Evolutionary conservation across 2,329 filamentous ascomycete genomes (phyloP).

Genomic region (Aureobasidium sp.): DNA sequence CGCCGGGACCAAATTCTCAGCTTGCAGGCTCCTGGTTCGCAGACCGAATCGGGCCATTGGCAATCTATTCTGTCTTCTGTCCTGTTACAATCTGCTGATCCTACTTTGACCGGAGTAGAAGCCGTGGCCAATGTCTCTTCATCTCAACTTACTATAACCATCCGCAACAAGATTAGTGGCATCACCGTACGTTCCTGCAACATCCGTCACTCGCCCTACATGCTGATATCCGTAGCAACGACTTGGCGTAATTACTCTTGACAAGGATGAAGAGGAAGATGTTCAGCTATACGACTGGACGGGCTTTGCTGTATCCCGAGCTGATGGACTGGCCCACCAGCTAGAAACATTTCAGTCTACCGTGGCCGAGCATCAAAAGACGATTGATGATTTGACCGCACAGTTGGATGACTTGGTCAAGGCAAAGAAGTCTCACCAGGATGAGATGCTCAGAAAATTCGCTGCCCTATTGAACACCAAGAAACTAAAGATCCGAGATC

Average conservation of each 20-base stretch:
- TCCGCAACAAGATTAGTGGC: conserved; percentile 59
- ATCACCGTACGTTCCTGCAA: conserved; percentile 52
- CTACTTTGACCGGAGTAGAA: conserved; percentile 50
- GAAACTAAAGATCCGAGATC: conserved; percentile 70
- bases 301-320: conserved; percentile 45
- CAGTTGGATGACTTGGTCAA: conserved; percentile 61
- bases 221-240: conserved; percentile 48
- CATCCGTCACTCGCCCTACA: not conserved
- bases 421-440: conserved; percentile 61
- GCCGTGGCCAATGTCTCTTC: conserved; percentile 48
- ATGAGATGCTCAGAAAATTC: conserved; percentile 61
- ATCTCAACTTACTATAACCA: conserved; percentile 49
- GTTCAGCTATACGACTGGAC: conserved; percentile 64
- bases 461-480: conserved; percentile 67
- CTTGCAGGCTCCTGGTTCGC: conserved; percentile 48
- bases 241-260: conserved; percentile 58
- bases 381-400: conserved; percentile 51
- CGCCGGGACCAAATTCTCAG: conserved; percentile 50
- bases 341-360: conserved; percentile 31
- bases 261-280: conserved; percentile 49
- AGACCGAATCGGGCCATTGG: conserved; percentile 61
- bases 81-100: conserved; percentile 42
- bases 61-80: conserved; percentile 51
- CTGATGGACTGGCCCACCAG: conserved; percentile 35
- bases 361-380: conserved; percentile 44